Evolutionary conservation across 2,329 filamentous ascomycete species (phyloP).

Genomic region (Curvularia eragrostidis): DNA sequence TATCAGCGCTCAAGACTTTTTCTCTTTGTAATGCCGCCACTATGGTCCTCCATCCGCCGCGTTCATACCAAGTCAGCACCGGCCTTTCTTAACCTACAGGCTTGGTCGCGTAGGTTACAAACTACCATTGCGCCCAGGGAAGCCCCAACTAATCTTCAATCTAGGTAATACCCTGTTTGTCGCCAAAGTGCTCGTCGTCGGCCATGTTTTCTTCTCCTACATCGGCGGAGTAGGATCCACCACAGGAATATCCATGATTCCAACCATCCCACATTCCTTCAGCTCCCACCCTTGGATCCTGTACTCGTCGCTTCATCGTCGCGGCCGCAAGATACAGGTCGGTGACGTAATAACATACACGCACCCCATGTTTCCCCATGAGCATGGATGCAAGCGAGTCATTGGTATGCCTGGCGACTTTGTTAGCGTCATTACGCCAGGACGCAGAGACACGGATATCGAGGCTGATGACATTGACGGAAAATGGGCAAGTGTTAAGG

Average conservation of each 20-base stretch:
- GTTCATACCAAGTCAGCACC: constrained; percentile 15
- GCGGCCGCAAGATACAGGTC: constrained; percentile 70
- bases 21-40: constrained; percentile 28
- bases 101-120: constrained; percentile 10
- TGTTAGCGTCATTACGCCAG: constrained; percentile 70
- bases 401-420: constrained; percentile 68
- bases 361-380: constrained; percentile 68
- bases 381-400: constrained; percentile 78
- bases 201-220: constrained; percentile 58
- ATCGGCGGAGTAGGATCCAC: constrained; percentile 66
- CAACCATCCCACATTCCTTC: constrained; percentile 66
- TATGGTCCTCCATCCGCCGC: constrained; percentile 25
- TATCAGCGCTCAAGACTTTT: constrained; percentile 15
- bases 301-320: constrained; percentile 38
- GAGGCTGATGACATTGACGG: constrained; percentile 30
- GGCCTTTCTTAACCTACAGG: constrained; percentile 7
- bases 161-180: constrained; percentile 21
- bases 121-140: not conserved
- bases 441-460: constrained; percentile 36
- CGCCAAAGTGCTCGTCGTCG: constrained; percentile 26
- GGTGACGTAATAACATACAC: constrained; percentile 84
- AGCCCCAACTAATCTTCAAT: constrained; percentile 6
- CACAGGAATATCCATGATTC: constrained; percentile 85
- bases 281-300: constrained; percentile 28
- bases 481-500: constrained; percentile 38